Base-by-base conservation (phyloP, 495 filamentous ascomycete species). In the Penicillium steckii region DNA sequence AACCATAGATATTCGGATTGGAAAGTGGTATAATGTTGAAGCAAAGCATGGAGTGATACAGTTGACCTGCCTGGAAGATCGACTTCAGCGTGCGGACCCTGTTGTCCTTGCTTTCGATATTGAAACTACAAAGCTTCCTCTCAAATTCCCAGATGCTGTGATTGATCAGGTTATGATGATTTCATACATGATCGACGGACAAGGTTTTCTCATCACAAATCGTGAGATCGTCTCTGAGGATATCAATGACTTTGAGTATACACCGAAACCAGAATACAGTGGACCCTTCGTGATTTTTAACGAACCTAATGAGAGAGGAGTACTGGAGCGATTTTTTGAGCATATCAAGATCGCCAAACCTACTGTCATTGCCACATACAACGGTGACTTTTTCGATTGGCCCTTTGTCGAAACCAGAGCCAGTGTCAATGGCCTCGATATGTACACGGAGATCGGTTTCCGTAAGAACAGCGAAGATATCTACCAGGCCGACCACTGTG, bases 301-400 rank as follows among this genome's bases (percentile, higher is more conserved):
- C 62, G 94, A 99, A 64, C 89, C 93, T 3, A 86, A 97, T 65
- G 94, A 98, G 70, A 91, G 91, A 62, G 83, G 73, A 0, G 70
- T 96, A 1, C 69, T 99, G 13, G 91, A 97, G 57, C 81, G 95
- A 25, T 99, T 99, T 68, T 97, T 97, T 58, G 79, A 89, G 15
- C 92, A 96, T 60, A 88, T 99, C 66, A 97, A 97, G 65, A 89
- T 95, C 66, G 90, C 91, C 3, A 85, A 88, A 48, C 94, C 94
- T 2, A 97, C 91, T 0, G 91, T 99, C 13, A 97, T 99, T 63
- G 94, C 92, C 13, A 97, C 95, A 3, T 99, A 99, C 78, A 99
- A 99, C 87, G 94, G 94, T 69, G 94, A 99, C 78, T 99, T 97
- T 60, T 99, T 99, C 83, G 94, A 99, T 83, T 99, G 94, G 94